Evolutionary conservation across 257 asterid species (phyloP).

Genomic region (Dorcoceras hygrometricum): DNA sequence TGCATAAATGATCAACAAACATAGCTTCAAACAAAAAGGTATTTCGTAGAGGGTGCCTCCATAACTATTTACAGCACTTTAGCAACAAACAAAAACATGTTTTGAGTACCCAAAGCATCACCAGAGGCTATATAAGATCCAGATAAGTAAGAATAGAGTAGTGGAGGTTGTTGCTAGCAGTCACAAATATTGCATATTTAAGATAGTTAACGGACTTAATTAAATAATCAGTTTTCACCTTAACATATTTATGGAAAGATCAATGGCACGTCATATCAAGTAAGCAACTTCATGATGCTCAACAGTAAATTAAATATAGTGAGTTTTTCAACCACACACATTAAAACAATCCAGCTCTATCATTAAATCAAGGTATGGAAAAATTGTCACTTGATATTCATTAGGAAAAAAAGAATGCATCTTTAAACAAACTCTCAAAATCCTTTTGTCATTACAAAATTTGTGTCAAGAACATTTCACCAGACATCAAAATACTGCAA

Average conservation of each 20-base stretch:
- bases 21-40: constrained; percentile 10
- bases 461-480: constrained; percentile 1
- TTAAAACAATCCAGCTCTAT: no score
- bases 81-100: neutral
- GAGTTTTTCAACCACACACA: neutral
- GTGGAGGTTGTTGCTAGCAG: neutral
- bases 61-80: neutral
- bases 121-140: neutral
- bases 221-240: neutral
- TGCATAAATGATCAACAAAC: constrained; percentile 32
- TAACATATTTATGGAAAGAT: constrained; percentile 4
- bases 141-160: neutral
- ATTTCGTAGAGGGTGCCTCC: constrained; percentile 1
- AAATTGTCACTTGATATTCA: no score
- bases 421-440: neutral
- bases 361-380: neutral
- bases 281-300: neutral
- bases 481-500: neutral
- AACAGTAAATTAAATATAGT: constrained; percentile 6
- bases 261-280: constrained; percentile 4
- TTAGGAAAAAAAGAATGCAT: no score
- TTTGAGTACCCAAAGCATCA: neutral
- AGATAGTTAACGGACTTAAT: neutral
- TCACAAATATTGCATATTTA: constrained; percentile 13
- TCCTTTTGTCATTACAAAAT: neutral